Percentiles rank a stretch among this genome's conserved stretches.
These are phyloP conservation scores for Ophiocordyceps sinensis DNA, from an alignment of 2,329 filamentous ascomycete genomes.

Conservation along the genomic window DNA sequence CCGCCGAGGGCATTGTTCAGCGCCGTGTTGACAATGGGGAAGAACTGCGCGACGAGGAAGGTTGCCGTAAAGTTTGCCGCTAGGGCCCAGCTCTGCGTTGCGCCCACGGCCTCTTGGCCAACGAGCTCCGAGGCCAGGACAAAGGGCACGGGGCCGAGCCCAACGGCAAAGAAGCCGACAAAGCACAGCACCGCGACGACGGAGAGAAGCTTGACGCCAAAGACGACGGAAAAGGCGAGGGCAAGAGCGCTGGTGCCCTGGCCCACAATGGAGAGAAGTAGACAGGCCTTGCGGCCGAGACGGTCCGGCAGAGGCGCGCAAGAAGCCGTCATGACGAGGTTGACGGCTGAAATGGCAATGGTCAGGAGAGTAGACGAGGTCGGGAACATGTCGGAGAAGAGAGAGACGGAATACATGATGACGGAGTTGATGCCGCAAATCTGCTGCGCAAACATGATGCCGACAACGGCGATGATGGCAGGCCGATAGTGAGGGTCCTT, in stretches of 20 bases:
- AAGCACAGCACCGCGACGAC: conserved; percentile 73
- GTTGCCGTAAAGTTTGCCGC: conserved; percentile 83
- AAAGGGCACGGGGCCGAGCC: conserved; percentile 87
- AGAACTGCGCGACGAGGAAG: conserved; percentile 87
- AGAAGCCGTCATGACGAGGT: conserved; percentile 66
- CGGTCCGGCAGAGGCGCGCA: conserved; percentile 79
- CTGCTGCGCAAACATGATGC: conserved; percentile 87
- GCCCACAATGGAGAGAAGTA: conserved; percentile 68
- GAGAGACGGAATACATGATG: conserved; percentile 94
- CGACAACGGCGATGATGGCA: conserved; percentile 69
- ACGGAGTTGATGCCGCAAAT: conserved; percentile 92
- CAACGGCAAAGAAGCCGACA: conserved; percentile 79
- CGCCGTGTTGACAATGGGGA: conserved; percentile 69
- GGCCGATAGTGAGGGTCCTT: conserved; percentile 53
- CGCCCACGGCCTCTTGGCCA: conserved; percentile 76
- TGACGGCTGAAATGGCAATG: conserved; percentile 74
- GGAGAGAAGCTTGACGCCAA: conserved; percentile 58
- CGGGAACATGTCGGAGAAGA: conserved; percentile 68
- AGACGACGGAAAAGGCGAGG: conserved; percentile 68
- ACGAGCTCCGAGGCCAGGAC: conserved; percentile 88
- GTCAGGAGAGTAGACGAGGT: conserved; percentile 73
- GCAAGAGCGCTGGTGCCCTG: conserved; percentile 69
- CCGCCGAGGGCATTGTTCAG: conserved; percentile 51
- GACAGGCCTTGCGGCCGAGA: conserved; percentile 73
- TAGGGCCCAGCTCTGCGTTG: conserved; percentile 77